phyloP scores from a whole-genome alignment of 2,329 filamentous ascomycete genomes.

The Pezicula neosporulosa region DNA sequence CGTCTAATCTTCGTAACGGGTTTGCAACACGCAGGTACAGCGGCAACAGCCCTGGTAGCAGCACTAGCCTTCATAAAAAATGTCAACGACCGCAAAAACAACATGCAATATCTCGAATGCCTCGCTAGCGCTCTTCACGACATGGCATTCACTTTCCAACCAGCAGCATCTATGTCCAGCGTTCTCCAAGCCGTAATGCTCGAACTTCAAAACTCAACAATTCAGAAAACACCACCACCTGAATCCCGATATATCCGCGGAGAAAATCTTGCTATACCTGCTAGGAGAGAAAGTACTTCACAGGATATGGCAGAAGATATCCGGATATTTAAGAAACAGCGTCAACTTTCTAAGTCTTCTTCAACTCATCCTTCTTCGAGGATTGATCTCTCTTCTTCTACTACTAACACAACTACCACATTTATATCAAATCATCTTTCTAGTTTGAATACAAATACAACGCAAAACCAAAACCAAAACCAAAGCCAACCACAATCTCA shows the following conservation, averaged over 20 bases:
- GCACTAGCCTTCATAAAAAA: constrained; percentile 38
- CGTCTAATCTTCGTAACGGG: constrained; percentile 47
- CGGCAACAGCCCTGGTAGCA: constrained; percentile 50
- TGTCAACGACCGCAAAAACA: constrained; percentile 32
- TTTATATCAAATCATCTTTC: neutral
- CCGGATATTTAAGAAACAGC: constrained; percentile 8
- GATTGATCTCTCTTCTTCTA: neutral
- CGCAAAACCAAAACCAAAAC: neutral
- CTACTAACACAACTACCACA: neutral
- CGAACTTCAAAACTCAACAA: constrained; percentile 34
- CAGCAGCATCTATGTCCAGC: constrained; percentile 49
- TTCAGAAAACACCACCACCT: constrained; percentile 8
- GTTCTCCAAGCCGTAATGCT: constrained; percentile 49
- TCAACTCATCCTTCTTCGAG: neutral
- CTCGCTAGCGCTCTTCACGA: constrained; percentile 47
- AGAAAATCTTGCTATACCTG: constrained; percentile 11
- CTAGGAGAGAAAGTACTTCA: constrained; percentile 19
- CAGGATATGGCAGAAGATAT: constrained; percentile 5
- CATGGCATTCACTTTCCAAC: constrained; percentile 50
- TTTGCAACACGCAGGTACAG: constrained; percentile 51
- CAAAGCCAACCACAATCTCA: neutral
- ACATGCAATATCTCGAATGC: constrained; percentile 49
- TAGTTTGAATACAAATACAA: too few relatives aligned
- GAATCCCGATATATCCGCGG: constrained; percentile 1
- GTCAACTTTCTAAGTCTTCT: constrained; percentile 11